Evolutionary conservation across 179 eudicot species (phyloP).

Genomic region (Patellifolia procumbens): DNA sequence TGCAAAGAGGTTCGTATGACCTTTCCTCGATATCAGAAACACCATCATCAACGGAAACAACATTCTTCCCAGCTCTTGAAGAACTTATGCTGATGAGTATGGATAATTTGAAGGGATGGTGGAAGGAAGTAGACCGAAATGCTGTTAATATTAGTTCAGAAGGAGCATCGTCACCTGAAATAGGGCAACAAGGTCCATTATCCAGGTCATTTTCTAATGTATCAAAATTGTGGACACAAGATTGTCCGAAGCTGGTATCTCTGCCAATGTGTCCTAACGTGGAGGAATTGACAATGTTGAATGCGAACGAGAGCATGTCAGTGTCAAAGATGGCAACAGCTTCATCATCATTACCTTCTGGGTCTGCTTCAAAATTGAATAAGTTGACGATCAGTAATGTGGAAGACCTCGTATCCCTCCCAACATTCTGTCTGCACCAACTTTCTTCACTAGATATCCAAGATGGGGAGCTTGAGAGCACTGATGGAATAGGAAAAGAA

Average conservation of each 20-base stretch:
- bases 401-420: conserved; percentile 26
- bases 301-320: neutral
- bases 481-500: conserved; percentile 6
- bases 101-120: conserved; percentile 25
- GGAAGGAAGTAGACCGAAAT: conserved; percentile 13
- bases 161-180: too few relatives aligned
- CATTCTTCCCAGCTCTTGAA: conserved; percentile 31
- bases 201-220: neutral
- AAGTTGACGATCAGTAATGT: conserved; percentile 11
- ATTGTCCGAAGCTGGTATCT: neutral
- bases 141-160: neutral
- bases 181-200: too few relatives aligned
- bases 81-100: conserved; percentile 1
- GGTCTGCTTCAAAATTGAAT: conserved; percentile 5
- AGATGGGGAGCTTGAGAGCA: neutral
- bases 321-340: neutral
- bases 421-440: conserved; percentile 13
- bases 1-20: neutral
- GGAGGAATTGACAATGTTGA: neutral
- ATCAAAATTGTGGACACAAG: neutral
- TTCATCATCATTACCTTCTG: neutral
- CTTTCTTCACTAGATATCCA: conserved; percentile 20
- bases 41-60: too few relatives aligned
- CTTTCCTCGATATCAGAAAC: too few relatives aligned
- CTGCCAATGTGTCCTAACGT: neutral